phyloP scores from a whole-genome alignment of 2,329 filamentous ascomycete genomes.

The Phyllosticta ampelicida region DNA sequence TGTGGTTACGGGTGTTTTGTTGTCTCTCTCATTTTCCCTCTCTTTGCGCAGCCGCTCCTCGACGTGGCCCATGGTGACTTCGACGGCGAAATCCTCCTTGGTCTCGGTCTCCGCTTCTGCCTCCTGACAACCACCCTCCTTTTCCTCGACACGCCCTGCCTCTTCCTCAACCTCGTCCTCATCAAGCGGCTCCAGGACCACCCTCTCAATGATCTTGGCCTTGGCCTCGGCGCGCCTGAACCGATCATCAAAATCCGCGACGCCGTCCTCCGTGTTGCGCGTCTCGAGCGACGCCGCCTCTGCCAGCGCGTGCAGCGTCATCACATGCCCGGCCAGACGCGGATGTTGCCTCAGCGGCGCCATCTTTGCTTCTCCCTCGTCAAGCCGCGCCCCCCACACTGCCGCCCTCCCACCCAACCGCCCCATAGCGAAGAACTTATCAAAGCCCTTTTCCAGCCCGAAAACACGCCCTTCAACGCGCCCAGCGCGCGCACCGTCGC shows the following conservation, averaged over 20 bases:
- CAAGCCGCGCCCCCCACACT: constrained; percentile 70
- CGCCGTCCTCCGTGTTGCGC: constrained; percentile 76
- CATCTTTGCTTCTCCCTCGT: background rate
- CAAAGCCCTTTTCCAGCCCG: constrained; percentile 84
- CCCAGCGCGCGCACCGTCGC: constrained; percentile 68
- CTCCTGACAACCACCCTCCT: constrained; percentile 10
- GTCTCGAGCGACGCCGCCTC: constrained; percentile 69
- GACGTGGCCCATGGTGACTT: background rate
- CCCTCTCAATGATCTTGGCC: constrained; percentile 71
- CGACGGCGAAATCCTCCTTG: background rate
- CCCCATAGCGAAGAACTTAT: constrained; percentile 79
- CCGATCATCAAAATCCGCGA: constrained; percentile 84
- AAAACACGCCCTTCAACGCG: constrained; percentile 82
- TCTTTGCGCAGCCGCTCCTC: background rate
- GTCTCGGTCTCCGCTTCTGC: background rate
- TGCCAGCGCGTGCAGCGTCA: constrained; percentile 62
- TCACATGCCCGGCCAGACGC: constrained; percentile 66
- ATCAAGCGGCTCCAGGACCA: constrained; percentile 28
- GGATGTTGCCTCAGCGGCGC: constrained; percentile 41
- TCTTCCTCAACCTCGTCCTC: constrained; percentile 10
- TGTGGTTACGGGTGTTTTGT: too few species aligned
- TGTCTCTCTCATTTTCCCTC: background rate
- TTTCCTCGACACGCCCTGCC: constrained; percentile 13
- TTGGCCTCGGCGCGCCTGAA: constrained; percentile 76
- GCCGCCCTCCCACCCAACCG: constrained; percentile 65